Base-by-base conservation (phyloP, 306 rosid genomes). In the Quercus rubra region DNA sequence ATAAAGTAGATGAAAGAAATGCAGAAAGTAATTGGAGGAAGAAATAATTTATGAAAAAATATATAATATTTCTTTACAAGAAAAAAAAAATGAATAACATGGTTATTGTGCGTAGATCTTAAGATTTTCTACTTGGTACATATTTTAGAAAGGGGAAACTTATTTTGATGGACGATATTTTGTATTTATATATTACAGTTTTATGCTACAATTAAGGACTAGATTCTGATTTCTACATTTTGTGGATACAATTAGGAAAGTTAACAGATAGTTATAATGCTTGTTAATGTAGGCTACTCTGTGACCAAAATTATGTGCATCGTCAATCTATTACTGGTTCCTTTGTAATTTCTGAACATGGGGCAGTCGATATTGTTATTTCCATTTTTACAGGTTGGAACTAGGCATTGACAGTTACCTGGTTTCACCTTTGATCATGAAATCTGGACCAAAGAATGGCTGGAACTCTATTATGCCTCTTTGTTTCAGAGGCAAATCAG, bases 391-490 rank as follows among this genome's bases (percentile, higher is more conserved):
- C 88, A 92, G 93, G 86, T 90, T 56, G 73, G 79, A 76, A 81
- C 77, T 80, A 83, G 83, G 73, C 70, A 70, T 77, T 76, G 83
- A 84, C 62, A 75, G 66, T 66, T 80, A 84, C 74, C 82, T 19
- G 69, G 79, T 78, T 79, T 84, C 84, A 63, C 69, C 83, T 67
- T 54, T 84, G 86, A 85, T 74, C 84, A 94, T 94, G 99, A 92
- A 90, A 89, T 88, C 88, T 18, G 89, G 89, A 88, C 77, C 91
- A 46, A 89, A 86, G 78, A 80, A 75, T 80, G 89, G 90, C 56
- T 90, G 92, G 94, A 80, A 88, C 10, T 91, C 93, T 71, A 81
- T 90, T 20, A 87, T 86, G 79, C 94, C 93, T 81, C 92, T 92
- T 79, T 88, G 90, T 64, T 86, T 91, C 78, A 88, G 74, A 87